phyloP scores from a whole-genome alignment of 108 stramenopile species.

The Nitzschia sp. region DNA sequence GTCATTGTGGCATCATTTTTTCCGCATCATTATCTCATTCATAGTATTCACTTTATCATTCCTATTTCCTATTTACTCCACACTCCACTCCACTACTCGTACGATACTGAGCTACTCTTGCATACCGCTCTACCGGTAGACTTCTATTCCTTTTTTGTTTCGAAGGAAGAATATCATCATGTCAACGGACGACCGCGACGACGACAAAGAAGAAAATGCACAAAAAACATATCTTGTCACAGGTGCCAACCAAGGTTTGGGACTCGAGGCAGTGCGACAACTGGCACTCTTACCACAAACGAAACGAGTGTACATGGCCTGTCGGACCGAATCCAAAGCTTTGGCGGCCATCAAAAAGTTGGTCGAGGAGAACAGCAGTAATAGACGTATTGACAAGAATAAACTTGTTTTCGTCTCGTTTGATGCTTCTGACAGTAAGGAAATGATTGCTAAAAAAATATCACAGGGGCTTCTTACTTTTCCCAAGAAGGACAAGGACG shows the following conservation, averaged over 20 bases:
- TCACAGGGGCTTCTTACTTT: no score
- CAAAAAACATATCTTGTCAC: constrained; percentile 31
- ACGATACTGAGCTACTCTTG: not conserved
- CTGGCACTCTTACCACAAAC: constrained; percentile 12
- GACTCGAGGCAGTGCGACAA: constrained; percentile 51
- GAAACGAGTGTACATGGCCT: constrained; percentile 14
- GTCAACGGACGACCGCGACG: no score
- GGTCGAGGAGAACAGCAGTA: not conserved
- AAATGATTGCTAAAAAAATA: constrained; percentile 2
- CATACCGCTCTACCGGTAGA: not conserved
- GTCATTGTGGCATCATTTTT: not conserved
- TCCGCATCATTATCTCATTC: not conserved
- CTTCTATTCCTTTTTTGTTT: not conserved
- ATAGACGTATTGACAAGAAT: not conserved
- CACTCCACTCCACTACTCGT: no score
- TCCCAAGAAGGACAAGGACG: no score
- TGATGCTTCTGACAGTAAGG: constrained; percentile 17
- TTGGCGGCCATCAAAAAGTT: constrained; percentile 15
- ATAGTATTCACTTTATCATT: not conserved
- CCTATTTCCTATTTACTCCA: not conserved
- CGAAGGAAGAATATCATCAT: not conserved
- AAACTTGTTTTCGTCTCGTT: constrained; percentile 19
- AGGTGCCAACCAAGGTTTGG: constrained; percentile 52
- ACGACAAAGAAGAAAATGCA: no score
- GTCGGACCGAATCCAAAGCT: constrained; percentile 20